Evolutionary conservation across 2,329 filamentous ascomycete species (phyloP), one percentile per base, ranked within the genome.

Genomic region (Pseudocercospora pini-densiflorae): DNA sequence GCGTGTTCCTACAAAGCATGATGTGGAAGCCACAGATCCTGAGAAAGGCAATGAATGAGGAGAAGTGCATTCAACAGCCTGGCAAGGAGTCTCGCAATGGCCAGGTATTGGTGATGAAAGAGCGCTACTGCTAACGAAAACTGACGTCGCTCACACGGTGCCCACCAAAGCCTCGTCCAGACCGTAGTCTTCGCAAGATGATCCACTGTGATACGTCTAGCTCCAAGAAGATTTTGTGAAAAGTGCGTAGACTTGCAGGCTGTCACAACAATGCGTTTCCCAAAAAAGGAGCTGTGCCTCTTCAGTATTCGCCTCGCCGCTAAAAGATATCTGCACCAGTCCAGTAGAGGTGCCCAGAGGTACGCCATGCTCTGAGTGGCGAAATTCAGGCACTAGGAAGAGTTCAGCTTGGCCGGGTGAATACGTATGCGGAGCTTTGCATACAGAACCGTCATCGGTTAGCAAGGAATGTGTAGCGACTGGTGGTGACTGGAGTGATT

Each of bases 241-340:
- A 19, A 29, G 27, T 23, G 16, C 51, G 51, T 55, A 55, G 27
- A 24, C 51, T 24, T 29, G 51, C 51, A 31, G 23, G 23, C 16
- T 27, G 23, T 27, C 12, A 55, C 23, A 12, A 54, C 23, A 27
- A 31, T 55, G 51, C 51, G 31, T 14, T 55, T 55, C 16, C 51
- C 27, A 31, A 55, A 16, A 55, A 27, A 33, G 51, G 51, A 55
- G 27, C 23, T n/a, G 27, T 27, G 51, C 16, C 51, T 58, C 58
- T 57, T 36, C 14, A 21, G 49, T 59, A 61, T 31, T 40, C 55
- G 33, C 43, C 33, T 9, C 49, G 47, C 31, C 12, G 58, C 23
- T 61, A 33, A 8, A 47, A 61, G 19, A 49, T 45, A 49, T 61
- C 47, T 19, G 61, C n/a, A 21, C 63, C 47, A 40, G 54, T 36